phyloP scores from a whole-genome alignment of 1,139 yeast genomes.

The Candida labiduridarum region DNA sequence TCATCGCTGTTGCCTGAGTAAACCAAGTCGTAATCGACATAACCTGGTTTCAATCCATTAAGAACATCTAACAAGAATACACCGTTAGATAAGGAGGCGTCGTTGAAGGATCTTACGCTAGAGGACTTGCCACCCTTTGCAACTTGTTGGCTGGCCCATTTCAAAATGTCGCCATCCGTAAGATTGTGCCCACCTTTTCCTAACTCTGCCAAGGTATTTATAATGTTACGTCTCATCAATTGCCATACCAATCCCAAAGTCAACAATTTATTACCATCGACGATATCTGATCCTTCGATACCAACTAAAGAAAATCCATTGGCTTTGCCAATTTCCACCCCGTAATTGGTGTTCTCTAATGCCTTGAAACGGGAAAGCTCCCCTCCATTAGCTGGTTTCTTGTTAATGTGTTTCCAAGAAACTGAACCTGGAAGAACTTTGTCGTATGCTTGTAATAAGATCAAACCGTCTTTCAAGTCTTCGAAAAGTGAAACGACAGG shows the following conservation, averaged over 20 bases:
- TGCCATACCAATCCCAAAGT: slow-evolving; percentile 99
- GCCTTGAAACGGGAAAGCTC: slow-evolving; percentile 92
- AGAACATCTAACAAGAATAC: slow-evolving; percentile 86
- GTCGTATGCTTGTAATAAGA: slow-evolving; percentile 89
- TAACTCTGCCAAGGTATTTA: slow-evolving; percentile 74
- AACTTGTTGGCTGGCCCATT: slow-evolving; percentile 91
- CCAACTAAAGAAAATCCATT: slow-evolving; percentile 93
- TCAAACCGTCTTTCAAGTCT: slow-evolving; percentile 91
- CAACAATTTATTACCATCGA: slow-evolving; percentile 87
- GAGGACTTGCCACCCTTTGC: slow-evolving; percentile 76
- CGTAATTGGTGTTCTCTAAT: slow-evolving; percentile 93
- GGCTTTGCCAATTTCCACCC: slow-evolving; percentile 93
- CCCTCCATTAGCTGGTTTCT: slow-evolving; percentile 69
- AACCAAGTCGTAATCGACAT: slow-evolving; percentile 93
- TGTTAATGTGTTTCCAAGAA: slow-evolving; percentile 77
- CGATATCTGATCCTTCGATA: slow-evolving; percentile 96
- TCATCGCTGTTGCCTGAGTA: slow-evolving; percentile 73
- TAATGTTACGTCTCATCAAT: slow-evolving; percentile 94
- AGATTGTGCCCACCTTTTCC: slow-evolving; percentile 59
- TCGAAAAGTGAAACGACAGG: slow-evolving; percentile 90
- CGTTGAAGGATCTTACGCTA: slow-evolving; percentile 81
- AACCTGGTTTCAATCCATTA: slow-evolving; percentile 94
- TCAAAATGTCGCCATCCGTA: slow-evolving; percentile 81
- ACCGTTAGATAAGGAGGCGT: slow-evolving; percentile 72
- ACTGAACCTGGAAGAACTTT: slow-evolving; percentile 95